Percentiles rank a stretch among this genome's conserved stretches.
These are phyloP conservation scores for Polyplosphaeria fusca DNA, from an alignment of 495 filamentous ascomycete genomes.

Conservation along the genomic window DNA sequence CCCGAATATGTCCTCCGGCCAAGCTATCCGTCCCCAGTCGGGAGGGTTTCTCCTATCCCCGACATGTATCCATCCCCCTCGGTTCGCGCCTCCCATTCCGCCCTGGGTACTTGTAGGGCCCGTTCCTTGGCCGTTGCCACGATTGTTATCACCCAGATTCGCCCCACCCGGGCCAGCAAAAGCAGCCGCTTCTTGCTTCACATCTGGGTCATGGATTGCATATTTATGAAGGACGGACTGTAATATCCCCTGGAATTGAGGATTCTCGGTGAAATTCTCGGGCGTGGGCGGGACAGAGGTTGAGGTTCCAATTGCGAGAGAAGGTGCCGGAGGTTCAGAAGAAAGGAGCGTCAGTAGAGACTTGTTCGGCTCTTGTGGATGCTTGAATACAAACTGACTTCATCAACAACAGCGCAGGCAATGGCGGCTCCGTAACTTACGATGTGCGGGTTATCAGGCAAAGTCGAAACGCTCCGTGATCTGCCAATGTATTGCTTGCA, in stretches of 20 bases:
- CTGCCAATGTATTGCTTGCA: no score
- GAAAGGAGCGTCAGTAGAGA: constrained; percentile 72
- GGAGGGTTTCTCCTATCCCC: constrained; percentile 79
- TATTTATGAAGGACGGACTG: constrained; percentile 68
- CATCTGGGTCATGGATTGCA: constrained; percentile 66
- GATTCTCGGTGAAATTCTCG: constrained; percentile 72
- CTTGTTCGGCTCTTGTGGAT: constrained; percentile 43
- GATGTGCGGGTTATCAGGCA: constrained; percentile 54
- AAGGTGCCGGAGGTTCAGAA: constrained; percentile 64
- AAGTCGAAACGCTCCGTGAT: constrained; percentile 48
- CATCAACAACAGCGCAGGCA: constrained; percentile 9
- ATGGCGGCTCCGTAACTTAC: constrained; percentile 37
- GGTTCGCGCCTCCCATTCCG: constrained; percentile 74
- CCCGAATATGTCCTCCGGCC: constrained; percentile 90
- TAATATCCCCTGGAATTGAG: constrained; percentile 68
- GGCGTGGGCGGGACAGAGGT: constrained; percentile 72
- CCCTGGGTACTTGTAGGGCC: constrained; percentile 80
- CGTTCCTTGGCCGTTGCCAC: constrained; percentile 50
- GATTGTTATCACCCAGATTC: constrained; percentile 60
- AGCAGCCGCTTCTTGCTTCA: constrained; percentile 71
- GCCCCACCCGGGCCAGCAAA: constrained; percentile 77
- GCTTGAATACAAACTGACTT: constrained; percentile 68
- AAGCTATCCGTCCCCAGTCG: constrained; percentile 84
- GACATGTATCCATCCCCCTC: constrained; percentile 87
- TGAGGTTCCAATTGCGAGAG: constrained; percentile 73